Conservation (phyloP, 2,329 filamentous ascomycete species). For the Parastagonospora avenae region DNA sequence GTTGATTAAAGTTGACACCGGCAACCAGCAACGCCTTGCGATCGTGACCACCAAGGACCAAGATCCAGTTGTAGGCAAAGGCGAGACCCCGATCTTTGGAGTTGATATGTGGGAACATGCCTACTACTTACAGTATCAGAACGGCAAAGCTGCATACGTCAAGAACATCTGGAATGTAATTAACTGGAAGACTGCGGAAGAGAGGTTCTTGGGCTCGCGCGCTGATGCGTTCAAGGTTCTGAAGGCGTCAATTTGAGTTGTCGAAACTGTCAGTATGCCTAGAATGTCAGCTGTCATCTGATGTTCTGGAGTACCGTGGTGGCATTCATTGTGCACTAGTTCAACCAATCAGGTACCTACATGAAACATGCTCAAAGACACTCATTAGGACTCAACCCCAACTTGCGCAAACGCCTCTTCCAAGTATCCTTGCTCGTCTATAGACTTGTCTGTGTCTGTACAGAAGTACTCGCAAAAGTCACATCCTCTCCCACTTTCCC, state of each 20-base stretch:
- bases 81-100: constrained; percentile 72
- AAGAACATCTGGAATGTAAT: constrained; percentile 79
- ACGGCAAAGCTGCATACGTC: constrained; percentile 75
- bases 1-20: constrained; percentile 71
- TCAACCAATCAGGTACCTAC: constrained; percentile 37
- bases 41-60: constrained; percentile 88
- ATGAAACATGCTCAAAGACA: constrained; percentile 45
- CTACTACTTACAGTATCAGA: constrained; percentile 81
- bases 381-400: constrained; percentile 32
- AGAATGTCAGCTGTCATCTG: not conserved
- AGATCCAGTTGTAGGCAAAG: constrained; percentile 70
- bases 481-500: not conserved
- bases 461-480: not conserved
- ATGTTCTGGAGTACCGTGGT: constrained; percentile 26
- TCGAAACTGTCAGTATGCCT: not conserved
- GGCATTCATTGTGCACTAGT: constrained; percentile 9
- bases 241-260: constrained; percentile 39
- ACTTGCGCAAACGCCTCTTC: constrained; percentile 3
- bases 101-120: constrained; percentile 96
- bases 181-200: constrained; percentile 75
- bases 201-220: constrained; percentile 59
- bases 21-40: constrained; percentile 58
- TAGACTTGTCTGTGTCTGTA: not conserved
- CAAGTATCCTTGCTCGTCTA: not conserved
- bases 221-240: constrained; percentile 47